phyloP scores from a whole-genome alignment of 306 rosid species.

The Dalbergia cochinchinensis region DNA sequence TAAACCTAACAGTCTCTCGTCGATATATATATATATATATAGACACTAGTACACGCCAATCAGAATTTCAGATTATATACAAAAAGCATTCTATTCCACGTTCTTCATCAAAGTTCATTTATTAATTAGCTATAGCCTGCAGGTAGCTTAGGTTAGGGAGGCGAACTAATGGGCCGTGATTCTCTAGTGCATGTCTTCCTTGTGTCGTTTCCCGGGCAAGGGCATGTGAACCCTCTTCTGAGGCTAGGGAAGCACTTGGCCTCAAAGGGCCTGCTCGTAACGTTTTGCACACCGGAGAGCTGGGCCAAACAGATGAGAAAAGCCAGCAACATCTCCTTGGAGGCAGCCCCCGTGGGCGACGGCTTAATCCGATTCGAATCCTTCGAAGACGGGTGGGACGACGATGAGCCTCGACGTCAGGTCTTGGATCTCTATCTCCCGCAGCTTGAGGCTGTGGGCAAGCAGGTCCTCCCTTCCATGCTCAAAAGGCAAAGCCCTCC shows the following conservation, averaged over 20 bases:
- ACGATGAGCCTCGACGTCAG: background rate
- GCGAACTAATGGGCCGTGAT: background rate
- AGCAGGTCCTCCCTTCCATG: constrained; percentile 29
- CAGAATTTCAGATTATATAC: background rate
- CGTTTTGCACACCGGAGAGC: constrained; percentile 51
- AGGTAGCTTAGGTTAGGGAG: too few species aligned
- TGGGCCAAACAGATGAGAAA: constrained; percentile 46
- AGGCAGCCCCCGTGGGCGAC: constrained; percentile 25
- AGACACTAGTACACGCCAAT: background rate
- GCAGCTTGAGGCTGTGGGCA: constrained; percentile 49
- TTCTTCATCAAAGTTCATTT: background rate
- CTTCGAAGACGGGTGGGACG: constrained; percentile 53
- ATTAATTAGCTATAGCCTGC: background rate
- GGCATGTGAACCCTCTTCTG: constrained; percentile 73
- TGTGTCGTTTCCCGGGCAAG: constrained; percentile 66
- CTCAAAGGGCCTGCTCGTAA: constrained; percentile 60
- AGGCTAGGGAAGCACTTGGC: constrained; percentile 60
- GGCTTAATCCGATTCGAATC: constrained; percentile 66
- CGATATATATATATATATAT: background rate
- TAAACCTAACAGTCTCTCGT: background rate
- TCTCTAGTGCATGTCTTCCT: constrained; percentile 55
- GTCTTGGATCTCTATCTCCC: constrained; percentile 37
- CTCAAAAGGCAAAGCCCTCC: constrained; percentile 34
- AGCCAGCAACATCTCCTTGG: constrained; percentile 33
- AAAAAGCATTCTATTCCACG: background rate